Evolutionary conservation across 257 asterid species (phyloP).

Genomic region (Lavandula angustifolia): DNA sequence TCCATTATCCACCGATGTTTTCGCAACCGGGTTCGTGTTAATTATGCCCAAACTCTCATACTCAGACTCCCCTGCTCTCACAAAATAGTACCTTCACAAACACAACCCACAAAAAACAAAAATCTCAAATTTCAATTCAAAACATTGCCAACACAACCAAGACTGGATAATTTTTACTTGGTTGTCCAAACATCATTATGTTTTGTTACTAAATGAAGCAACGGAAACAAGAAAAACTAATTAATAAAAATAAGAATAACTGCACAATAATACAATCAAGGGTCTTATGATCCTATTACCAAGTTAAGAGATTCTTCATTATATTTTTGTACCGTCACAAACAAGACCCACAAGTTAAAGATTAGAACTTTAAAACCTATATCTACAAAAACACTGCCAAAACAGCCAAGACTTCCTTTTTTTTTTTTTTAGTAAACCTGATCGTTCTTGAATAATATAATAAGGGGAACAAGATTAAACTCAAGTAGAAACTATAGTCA

Average conservation of each 20-base stretch:
- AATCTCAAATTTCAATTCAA: neutral
- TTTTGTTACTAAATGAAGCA: neutral
- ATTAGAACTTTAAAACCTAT: neutral
- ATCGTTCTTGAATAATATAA: neutral
- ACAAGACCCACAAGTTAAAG: neutral
- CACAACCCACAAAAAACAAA: slow-evolving; percentile 10
- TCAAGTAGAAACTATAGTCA: neutral
- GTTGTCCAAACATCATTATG: neutral
- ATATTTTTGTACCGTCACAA: neutral
- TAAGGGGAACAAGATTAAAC: neutral
- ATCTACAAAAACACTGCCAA: neutral
- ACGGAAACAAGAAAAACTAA: neutral
- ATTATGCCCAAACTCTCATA: slow-evolving; percentile 77
- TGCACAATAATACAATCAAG: neutral
- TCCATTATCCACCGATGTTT: slow-evolving; percentile 85
- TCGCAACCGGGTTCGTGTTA: slow-evolving; percentile 94
- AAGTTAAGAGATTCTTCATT: neutral
- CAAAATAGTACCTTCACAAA: slow-evolving; percentile 68
- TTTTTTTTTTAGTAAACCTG: neutral
- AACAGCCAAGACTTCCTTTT: slow-evolving; percentile 5
- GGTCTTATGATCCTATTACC: neutral
- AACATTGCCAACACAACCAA: neutral
- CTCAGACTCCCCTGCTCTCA: slow-evolving; percentile 96
- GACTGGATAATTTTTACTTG: neutral
- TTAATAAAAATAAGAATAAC: neutral